phyloP scores from a whole-genome alignment of 768 basidiomycete species.

The Suillus variegatus region DNA sequence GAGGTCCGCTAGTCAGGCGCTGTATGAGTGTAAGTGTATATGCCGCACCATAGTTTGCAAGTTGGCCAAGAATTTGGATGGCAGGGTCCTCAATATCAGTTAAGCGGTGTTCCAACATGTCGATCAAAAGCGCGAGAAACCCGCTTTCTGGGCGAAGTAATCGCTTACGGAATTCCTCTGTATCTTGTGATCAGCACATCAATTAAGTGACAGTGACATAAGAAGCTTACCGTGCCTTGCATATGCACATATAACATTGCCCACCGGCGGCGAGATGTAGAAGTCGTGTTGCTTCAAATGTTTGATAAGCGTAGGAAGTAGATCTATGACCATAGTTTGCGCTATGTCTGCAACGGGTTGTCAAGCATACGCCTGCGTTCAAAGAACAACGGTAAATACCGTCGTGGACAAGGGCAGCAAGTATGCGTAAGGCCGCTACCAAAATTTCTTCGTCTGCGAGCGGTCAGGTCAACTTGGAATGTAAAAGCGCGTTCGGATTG shows the following conservation, averaged over 20 bases:
- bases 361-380: not conserved
- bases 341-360: not conserved
- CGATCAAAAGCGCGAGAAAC: not conserved
- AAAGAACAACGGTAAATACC: not conserved
- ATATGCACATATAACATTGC: slow-evolving; percentile 7
- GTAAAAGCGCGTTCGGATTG: too few relatives aligned
- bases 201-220: not conserved
- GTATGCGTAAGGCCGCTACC: slow-evolving; percentile 8
- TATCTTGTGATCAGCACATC: not conserved
- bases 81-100: slow-evolving; percentile 11
- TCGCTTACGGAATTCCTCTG: not conserved
- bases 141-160: not conserved
- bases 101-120: slow-evolving; percentile 10
- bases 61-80: slow-evolving; percentile 6
- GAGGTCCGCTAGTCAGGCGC: not conserved
- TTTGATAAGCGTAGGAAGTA: not conserved
- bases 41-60: not conserved
- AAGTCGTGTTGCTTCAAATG: slow-evolving; percentile 8
- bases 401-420: slow-evolving; percentile 8
- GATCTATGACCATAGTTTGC: not conserved
- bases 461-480: not conserved
- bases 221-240: not conserved
- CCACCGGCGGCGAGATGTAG: slow-evolving; percentile 9
- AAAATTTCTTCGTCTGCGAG: not conserved
- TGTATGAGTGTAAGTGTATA: not conserved